Evolutionary conservation across 2,329 filamentous ascomycete species (phyloP), one percentile per base, ranked within the genome.

Genomic region (Aspergillus pseudonomiae): DNA sequence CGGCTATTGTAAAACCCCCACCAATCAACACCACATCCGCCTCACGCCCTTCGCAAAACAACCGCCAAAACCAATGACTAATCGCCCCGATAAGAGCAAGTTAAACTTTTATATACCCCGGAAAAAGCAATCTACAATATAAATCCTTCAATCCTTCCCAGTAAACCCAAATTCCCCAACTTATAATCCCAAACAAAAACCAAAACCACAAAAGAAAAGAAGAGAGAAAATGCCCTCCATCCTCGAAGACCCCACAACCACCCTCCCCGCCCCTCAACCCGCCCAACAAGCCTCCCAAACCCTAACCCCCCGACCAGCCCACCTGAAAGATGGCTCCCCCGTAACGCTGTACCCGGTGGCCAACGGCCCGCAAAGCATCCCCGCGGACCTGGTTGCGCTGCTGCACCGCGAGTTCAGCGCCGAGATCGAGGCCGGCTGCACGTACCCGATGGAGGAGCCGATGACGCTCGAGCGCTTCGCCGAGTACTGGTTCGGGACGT

Each of bases 401-500:
- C 66, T 79, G 16, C 71, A 76, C 39, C 64, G 62, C 3, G 75
- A 78, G 59, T 76, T 79, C 70, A 72, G 62, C 58, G 70, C 68
- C 6, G 77, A 79, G 67, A 76, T 79, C 50, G 60, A 70, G 65
- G 69, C 71, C 26, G 77, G 77, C 19, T 71, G 68, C 19, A 79
- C 77, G 14, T 79, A 79, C 68, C 77, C 77, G 12, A 79, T 79
- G 76, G 75, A 78, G 59, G 64, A 75, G 64, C 61, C 71, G 7
- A 71, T 78, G 71, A 52, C 24, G 3, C 52, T 70, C 24, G 72
- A 78, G 4, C 58, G 66, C 28, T 79, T 77, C 52, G 69, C 71
- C 0, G 68, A 72, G 36, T 79, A 78, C 41, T 79, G 77, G 77
- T 79, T 79, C 64, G 77, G 76, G 26, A 75, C 73, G 10, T 78